A percentile compares a stretch with the other conserved stretches of the same genome.
Conservation (phyloP, 306 rosid genomes). For the Rosa lucieae region DNA sequence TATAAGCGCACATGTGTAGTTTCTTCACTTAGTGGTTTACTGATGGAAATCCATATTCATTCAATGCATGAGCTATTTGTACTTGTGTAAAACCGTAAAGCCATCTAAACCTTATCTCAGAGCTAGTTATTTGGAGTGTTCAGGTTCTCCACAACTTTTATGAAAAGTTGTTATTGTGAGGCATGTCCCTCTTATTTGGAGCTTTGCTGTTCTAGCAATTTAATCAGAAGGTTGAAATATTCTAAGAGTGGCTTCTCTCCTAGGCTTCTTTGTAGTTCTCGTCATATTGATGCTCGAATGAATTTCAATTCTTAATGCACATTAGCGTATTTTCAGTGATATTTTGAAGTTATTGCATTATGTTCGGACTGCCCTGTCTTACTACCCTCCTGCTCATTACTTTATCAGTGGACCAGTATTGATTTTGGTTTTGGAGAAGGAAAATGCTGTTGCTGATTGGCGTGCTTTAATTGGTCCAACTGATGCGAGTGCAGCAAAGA, state of each 20-base stretch:
- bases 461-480: conserved; percentile 93
- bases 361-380: conserved; percentile 5
- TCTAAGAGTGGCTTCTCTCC: conserved; percentile 3
- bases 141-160: not conserved
- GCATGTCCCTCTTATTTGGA: not conserved
- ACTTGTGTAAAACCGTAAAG: not conserved
- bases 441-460: conserved; percentile 85
- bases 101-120: not conserved
- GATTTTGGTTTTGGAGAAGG: conserved; percentile 80
- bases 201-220: conserved; percentile 3
- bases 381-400: not conserved
- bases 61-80: not conserved
- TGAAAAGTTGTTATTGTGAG: not conserved
- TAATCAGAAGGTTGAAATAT: not conserved
- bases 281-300: not conserved
- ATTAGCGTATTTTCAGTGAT: conserved; percentile 5
- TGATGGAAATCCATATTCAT: not conserved
- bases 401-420: conserved; percentile 68
- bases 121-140: not conserved
- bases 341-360: not conserved
- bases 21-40: not conserved
- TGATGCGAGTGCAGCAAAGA: conserved; percentile 75
- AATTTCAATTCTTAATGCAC: not conserved
- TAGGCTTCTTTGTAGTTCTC: not conserved
- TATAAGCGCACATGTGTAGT: too few relatives aligned